Evolutionary conservation across 2,329 filamentous ascomycete species (phyloP).

Genomic region (Mariannaea elegans): DNA sequence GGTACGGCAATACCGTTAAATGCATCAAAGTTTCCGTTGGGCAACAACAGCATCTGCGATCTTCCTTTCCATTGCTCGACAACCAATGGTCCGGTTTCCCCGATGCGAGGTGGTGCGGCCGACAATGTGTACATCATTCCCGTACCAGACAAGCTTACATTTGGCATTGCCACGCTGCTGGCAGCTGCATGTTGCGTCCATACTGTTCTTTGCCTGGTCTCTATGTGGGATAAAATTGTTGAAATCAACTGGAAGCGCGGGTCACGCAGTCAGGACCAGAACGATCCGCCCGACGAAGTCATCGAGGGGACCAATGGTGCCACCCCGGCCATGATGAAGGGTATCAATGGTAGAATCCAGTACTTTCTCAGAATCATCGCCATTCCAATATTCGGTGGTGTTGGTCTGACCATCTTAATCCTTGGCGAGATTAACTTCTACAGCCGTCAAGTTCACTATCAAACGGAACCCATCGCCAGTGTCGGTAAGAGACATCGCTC

Average conservation of each 20-base stretch:
- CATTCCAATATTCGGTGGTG: slow-evolving; percentile 66
- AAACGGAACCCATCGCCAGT: slow-evolving; percentile 70
- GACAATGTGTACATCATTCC: slow-evolving; percentile 72
- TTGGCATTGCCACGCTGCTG: slow-evolving; percentile 67
- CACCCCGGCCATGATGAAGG: slow-evolving; percentile 60
- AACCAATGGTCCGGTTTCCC: slow-evolving; percentile 59
- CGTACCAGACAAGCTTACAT: slow-evolving; percentile 62
- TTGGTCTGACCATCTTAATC: slow-evolving; percentile 66
- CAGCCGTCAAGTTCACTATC: slow-evolving; percentile 62
- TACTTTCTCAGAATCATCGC: slow-evolving; percentile 64
- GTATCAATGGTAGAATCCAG: slow-evolving; percentile 63
- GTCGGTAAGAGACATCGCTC: slow-evolving; percentile 56
- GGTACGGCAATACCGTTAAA: slow-evolving; percentile 44
- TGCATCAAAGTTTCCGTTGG: slow-evolving; percentile 55
- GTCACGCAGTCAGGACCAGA: slow-evolving; percentile 38
- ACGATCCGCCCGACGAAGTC: slow-evolving; percentile 45
- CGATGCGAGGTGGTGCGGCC: slow-evolving; percentile 62
- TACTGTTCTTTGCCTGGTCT: slow-evolving; percentile 67
- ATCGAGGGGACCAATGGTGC: slow-evolving; percentile 65
- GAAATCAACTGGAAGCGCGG: slow-evolving; percentile 66
- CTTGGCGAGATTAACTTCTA: slow-evolving; percentile 73
- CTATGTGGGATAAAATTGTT: slow-evolving; percentile 71
- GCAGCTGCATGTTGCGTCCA: slow-evolving; percentile 72
- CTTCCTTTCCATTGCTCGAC: slow-evolving; percentile 60
- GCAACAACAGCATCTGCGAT: slow-evolving; percentile 51